Base-by-base conservation (phyloP, 1,284 basidiomycete species). In the Cystobasidiaceae sp. region DNA sequence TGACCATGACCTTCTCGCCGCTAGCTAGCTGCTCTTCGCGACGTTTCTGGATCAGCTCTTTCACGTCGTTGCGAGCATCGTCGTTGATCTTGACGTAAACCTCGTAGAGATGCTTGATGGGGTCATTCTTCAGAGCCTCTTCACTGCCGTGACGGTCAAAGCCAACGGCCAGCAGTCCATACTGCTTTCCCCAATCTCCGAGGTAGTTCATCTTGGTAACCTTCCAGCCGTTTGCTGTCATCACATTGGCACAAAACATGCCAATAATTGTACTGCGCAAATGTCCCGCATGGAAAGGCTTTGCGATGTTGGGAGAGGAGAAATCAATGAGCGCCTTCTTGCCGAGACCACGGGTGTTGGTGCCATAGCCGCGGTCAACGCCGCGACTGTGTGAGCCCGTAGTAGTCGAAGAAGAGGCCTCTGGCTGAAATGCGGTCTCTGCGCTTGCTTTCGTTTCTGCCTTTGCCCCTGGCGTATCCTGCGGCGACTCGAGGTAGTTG, bases 201-300 rank as follows among this genome's bases (percentile, higher is more conserved):
- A 80, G 72, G 70, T 99, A 99, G 79, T 99, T 99, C 79, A 97
- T 81, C 9, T 89, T 85, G 45, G 85, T 79, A 19, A 94, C 93
- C 25, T 93, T 85, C 93, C 93, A 98, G 15, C 94, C 93, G 73
- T 87, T 89, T 5, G 91, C 85, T 75, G 88, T 88, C 81, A 97
- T 94, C 59, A 98, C 75, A 79, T 97, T 98, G 37, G 84, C 81
- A 55, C 97, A 79, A 80, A 97, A 97, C 0, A 91, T 88, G 39
- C 96, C 96, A 74, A 98, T 97, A 77, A 99, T 98, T 23, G 96
- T 99, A 69, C 89, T 93, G 59, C 96, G 85, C 69, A 98, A 80
- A 77, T 98, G 94, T 17, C 96, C 96, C 63, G 97, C 93, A 75
- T 98, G 94, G 84, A 98, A 98, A 4, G 89, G 89, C 77, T 99